A percentile compares a stretch with the other conserved stretches of the same genome.
These are phyloP conservation scores for Zymoseptoria crescenta DNA, from an alignment of 2,329 filamentous ascomycete genomes.

Conservation along the genomic window DNA sequence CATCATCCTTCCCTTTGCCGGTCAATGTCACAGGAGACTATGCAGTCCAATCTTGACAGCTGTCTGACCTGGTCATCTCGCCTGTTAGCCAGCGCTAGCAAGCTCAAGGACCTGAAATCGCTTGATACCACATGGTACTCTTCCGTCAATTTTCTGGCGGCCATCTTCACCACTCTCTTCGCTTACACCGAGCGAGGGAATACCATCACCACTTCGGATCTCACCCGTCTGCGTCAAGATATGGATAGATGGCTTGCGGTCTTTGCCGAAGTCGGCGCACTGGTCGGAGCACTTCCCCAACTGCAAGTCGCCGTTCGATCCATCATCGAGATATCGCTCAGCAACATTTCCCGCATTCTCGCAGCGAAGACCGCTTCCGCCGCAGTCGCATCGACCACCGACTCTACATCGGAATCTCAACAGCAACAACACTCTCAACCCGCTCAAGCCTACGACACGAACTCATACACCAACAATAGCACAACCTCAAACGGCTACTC, in stretches of 20 bases:
- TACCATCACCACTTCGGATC: constrained; percentile 49
- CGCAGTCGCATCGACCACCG: constrained; percentile 32
- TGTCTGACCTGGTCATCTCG: constrained; percentile 59
- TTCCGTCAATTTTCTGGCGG: constrained; percentile 62
- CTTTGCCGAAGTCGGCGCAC: constrained; percentile 55
- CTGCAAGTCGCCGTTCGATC: constrained; percentile 42
- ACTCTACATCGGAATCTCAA: constrained; percentile 4
- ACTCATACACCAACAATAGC: constrained; percentile 7
- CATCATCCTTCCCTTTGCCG: constrained; percentile 47
- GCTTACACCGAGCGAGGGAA: constrained; percentile 60
- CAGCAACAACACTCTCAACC: background rate
- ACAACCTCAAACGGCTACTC: constrained; percentile 12
- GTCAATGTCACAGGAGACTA: constrained; percentile 50
- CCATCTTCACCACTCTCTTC: constrained; percentile 65
- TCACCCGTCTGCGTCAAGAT: constrained; percentile 54
- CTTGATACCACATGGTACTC: constrained; percentile 75
- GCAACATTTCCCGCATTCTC: constrained; percentile 40
- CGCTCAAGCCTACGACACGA: background rate
- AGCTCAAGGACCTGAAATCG: constrained; percentile 56
- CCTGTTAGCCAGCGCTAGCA: constrained; percentile 53
- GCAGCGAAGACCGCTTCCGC: constrained; percentile 35
- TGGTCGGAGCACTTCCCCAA: constrained; percentile 54
- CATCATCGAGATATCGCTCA: constrained; percentile 43
- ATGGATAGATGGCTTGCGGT: constrained; percentile 64
- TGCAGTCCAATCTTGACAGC: constrained; percentile 46